Evolutionary conservation across 108 stramenopile genomes (phyloP).

Genomic region (Craspedostauros australis): DNA sequence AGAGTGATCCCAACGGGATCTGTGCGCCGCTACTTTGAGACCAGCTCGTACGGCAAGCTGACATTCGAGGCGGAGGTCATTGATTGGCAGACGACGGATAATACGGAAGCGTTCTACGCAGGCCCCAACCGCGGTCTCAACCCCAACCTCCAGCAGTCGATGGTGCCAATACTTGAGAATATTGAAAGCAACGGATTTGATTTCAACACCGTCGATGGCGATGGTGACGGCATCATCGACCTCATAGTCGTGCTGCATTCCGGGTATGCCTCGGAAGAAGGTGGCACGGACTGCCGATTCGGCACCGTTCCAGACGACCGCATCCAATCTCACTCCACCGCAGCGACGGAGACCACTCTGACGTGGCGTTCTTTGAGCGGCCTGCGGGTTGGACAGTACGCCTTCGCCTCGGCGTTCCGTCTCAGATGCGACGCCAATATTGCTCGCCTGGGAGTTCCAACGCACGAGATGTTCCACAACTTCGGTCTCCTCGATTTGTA

Average conservation of each 20-base stretch:
- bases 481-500: slow-evolving; percentile 47
- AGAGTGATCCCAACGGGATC: slow-evolving; percentile 49
- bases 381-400: no score
- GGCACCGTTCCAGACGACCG: background rate
- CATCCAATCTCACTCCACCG: slow-evolving; percentile 2
- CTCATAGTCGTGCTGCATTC: slow-evolving; percentile 30
- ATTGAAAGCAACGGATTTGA: slow-evolving; percentile 1
- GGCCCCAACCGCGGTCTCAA: slow-evolving; percentile 5
- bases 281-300: slow-evolving; percentile 2
- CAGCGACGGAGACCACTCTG: no score
- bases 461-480: slow-evolving; percentile 38
- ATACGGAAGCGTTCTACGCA: slow-evolving; percentile 45
- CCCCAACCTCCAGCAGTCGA: slow-evolving; percentile 7
- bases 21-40: slow-evolving; percentile 14
- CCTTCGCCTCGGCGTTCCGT: background rate
- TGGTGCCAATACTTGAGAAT: slow-evolving; percentile 1
- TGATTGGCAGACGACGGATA: slow-evolving; percentile 37
- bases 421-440: slow-evolving; percentile 5
- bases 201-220: slow-evolving; percentile 5
- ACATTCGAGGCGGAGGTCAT: slow-evolving; percentile 23
- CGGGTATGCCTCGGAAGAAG: slow-evolving; percentile 63
- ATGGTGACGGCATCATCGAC: slow-evolving; percentile 14
- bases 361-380: no score
- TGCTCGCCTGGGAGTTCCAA: slow-evolving; percentile 36
- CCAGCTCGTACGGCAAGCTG: slow-evolving; percentile 28